A percentile compares a stretch with the other conserved stretches of the same genome.
Evolutionary conservation across 768 basidiomycete species (phyloP).

Genomic region (Amanita muscaria): DNA sequence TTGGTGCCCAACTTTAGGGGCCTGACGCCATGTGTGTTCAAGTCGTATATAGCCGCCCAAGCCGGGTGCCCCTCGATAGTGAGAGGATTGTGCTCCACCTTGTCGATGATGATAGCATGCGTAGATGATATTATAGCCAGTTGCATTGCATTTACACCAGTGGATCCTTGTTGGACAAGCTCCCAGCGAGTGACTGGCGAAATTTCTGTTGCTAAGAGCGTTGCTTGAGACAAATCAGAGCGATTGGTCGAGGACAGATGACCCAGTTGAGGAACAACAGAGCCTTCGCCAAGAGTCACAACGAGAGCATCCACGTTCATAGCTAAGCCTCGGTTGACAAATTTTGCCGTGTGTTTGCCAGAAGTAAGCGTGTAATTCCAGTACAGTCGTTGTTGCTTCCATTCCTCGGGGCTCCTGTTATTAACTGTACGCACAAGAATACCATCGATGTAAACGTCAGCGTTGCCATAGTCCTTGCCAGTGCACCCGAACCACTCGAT

Average conservation of each 20-base stretch:
- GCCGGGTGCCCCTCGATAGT: slow-evolving; percentile 68
- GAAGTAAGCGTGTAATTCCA: slow-evolving; percentile 44
- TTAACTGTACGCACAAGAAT: slow-evolving; percentile 36
- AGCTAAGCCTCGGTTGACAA: slow-evolving; percentile 44
- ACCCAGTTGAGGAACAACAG: background rate
- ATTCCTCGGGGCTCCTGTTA: slow-evolving; percentile 26
- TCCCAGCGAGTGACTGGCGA: slow-evolving; percentile 35
- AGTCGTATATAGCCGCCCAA: slow-evolving; percentile 71
- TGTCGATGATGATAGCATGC: slow-evolving; percentile 71
- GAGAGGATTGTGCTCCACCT: slow-evolving; percentile 80
- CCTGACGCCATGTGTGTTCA: slow-evolving; percentile 50
- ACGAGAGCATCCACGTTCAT: slow-evolving; percentile 62
- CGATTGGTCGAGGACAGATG: background rate
- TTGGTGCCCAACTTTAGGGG: slow-evolving; percentile 66
- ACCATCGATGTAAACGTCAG: slow-evolving; percentile 53
- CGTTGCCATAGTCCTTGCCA: slow-evolving; percentile 44
- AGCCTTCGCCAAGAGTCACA: slow-evolving; percentile 37
- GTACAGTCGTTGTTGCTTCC: slow-evolving; percentile 56
- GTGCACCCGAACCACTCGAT: slow-evolving; percentile 71
- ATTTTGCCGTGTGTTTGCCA: slow-evolving; percentile 52
- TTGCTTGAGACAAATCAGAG: background rate
- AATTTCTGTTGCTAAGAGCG: background rate
- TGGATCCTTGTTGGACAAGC: slow-evolving; percentile 54
- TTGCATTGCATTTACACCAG: slow-evolving; percentile 78
- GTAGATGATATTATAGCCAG: slow-evolving; percentile 56